A percentile compares a stretch with the other conserved stretches of the same genome.
phyloP scores from a whole-genome alignment of 345 rosid genomes.

The Excoecaria cochinchinensis region DNA sequence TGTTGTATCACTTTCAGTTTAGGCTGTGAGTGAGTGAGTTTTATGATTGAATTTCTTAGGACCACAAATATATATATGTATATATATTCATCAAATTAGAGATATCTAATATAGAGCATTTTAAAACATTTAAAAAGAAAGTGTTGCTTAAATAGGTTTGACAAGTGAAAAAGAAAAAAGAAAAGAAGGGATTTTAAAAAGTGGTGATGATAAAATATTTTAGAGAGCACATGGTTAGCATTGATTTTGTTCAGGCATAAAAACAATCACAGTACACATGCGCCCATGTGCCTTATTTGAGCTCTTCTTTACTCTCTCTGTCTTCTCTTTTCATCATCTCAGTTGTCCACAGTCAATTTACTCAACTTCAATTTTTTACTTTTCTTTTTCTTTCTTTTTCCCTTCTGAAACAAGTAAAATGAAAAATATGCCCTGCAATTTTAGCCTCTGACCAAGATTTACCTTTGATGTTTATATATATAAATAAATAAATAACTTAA shows the following conservation, averaged over 20 bases:
- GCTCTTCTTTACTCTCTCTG: neutral
- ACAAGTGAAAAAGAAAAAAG: neutral
- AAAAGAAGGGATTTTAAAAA: neutral
- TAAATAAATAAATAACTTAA: too few species aligned
- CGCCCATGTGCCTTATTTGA: constrained; percentile 45
- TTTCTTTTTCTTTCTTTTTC: too few species aligned
- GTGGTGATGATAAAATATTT: neutral
- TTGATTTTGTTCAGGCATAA: constrained; percentile 32
- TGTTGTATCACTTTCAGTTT: constrained; percentile 34
- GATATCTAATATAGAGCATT: too few species aligned
- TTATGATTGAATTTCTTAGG: constrained; percentile 12
- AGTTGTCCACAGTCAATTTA: too few species aligned
- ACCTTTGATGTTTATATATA: too few species aligned
- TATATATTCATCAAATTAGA: too few species aligned
- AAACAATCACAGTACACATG: constrained; percentile 31
- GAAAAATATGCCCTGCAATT: too few species aligned
- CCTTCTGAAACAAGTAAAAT: too few species aligned
- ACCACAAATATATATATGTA: neutral
- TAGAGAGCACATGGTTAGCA: constrained; percentile 30
- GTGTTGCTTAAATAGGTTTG: too few species aligned
- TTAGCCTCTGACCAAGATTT: too few species aligned
- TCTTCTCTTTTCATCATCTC: neutral
- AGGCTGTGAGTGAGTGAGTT: neutral
- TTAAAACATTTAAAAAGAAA: too few species aligned
- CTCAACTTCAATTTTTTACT: too few species aligned